phyloP scores from a whole-genome alignment of 2,329 filamentous ascomycete genomes.

The Aspergillus fischeri region DNA sequence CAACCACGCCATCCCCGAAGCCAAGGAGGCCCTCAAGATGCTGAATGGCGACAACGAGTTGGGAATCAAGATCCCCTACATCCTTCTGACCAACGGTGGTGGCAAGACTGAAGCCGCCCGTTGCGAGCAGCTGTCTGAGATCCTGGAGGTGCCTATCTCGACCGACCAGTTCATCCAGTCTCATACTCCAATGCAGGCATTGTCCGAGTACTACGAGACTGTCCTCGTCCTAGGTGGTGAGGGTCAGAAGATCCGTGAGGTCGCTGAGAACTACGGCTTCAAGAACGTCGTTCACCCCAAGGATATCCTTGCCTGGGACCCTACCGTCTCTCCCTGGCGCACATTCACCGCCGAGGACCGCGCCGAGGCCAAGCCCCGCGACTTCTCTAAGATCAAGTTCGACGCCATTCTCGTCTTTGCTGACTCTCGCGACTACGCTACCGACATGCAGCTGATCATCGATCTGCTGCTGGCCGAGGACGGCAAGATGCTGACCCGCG shows the following conservation, averaged over 20 bases:
- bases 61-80: slow-evolving; percentile 72
- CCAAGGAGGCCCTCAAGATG: slow-evolving; percentile 62
- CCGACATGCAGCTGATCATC: slow-evolving; percentile 73
- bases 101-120: slow-evolving; percentile 66
- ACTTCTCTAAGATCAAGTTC: slow-evolving; percentile 69
- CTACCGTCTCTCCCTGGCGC: slow-evolving; percentile 65
- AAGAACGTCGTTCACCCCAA: slow-evolving; percentile 69
- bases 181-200: slow-evolving; percentile 71
- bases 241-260: slow-evolving; percentile 68
- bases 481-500: slow-evolving; percentile 61
- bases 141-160: slow-evolving; percentile 61
- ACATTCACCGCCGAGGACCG: slow-evolving; percentile 66
- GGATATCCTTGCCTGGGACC: slow-evolving; percentile 68
- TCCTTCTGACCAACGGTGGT: slow-evolving; percentile 71
- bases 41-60: slow-evolving; percentile 73
- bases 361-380: slow-evolving; percentile 62
- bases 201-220: slow-evolving; percentile 72
- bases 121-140: slow-evolving; percentile 63
- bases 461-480: slow-evolving; percentile 66
- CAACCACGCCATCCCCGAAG: slow-evolving; percentile 66
- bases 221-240: slow-evolving; percentile 73
- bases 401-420: slow-evolving; percentile 72
- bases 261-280: slow-evolving; percentile 70
- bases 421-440: slow-evolving; percentile 69
- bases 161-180: slow-evolving; percentile 74